phyloP scores from a whole-genome alignment of 352 stramenopile species.

The Globisporangium nunn region DNA sequence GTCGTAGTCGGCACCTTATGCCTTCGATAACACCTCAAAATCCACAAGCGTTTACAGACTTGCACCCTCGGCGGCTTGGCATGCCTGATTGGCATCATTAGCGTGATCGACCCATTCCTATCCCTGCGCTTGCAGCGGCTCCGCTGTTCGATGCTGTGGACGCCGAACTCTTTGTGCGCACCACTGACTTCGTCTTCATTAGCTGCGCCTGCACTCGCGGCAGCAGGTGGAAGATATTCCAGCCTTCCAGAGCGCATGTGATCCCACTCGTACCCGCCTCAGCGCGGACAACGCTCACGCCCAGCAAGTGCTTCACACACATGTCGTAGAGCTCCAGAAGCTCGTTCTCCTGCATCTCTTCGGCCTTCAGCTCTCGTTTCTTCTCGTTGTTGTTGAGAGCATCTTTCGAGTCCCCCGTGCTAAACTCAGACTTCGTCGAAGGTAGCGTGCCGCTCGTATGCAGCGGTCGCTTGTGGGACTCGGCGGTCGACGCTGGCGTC shows the following conservation, averaged over 20 bases:
- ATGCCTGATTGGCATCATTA: neutral
- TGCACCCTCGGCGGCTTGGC: no score
- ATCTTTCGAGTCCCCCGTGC: neutral
- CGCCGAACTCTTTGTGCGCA: slow-evolving; percentile 30
- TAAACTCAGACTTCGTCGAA: neutral
- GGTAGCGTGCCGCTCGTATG: neutral
- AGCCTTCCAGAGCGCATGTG: slow-evolving; percentile 48
- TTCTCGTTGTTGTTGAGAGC: slow-evolving; percentile 1
- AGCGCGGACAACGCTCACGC: slow-evolving; percentile 38
- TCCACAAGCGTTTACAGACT: no score
- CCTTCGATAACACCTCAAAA: no score
- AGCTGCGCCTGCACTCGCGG: slow-evolving; percentile 26
- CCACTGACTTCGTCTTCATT: slow-evolving; percentile 19
- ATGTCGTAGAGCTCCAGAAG: slow-evolving; percentile 57
- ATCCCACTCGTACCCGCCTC: slow-evolving; percentile 64
- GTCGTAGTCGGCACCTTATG: neutral
- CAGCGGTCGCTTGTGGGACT: slow-evolving; percentile 6
- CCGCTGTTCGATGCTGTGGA: slow-evolving; percentile 10
- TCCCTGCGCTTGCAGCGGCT: neutral
- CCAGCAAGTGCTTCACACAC: slow-evolving; percentile 38
- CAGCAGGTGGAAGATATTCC: slow-evolving; percentile 58
- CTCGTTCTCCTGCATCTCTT: slow-evolving; percentile 36
- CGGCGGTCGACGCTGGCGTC: slow-evolving; percentile 12
- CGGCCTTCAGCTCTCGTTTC: slow-evolving; percentile 11
- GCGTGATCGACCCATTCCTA: neutral